phyloP scores from a whole-genome alignment of 495 filamentous ascomycete species.

The Apodospora peruviana region DNA sequence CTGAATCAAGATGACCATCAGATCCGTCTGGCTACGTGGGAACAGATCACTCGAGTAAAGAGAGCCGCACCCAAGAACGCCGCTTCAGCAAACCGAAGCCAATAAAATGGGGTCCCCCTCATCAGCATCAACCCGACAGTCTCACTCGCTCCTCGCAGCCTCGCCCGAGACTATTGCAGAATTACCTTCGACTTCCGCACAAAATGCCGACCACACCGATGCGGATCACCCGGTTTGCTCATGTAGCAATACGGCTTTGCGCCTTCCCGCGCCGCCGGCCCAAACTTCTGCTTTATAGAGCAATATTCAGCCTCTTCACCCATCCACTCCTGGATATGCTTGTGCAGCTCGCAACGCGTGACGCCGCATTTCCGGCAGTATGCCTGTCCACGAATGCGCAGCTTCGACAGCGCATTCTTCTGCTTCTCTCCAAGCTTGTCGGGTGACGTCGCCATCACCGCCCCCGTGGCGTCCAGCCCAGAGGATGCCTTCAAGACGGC shows the following conservation, averaged over 20 bases:
- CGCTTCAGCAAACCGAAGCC: too few species aligned
- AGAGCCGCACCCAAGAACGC: too few species aligned
- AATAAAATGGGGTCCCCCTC: too few species aligned
- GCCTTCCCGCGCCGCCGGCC: conserved; percentile 28
- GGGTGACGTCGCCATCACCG: conserved; percentile 9
- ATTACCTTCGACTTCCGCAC: conserved; percentile 20
- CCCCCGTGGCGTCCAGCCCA: neutral
- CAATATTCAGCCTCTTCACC: conserved; percentile 45
- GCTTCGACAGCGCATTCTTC: conserved; percentile 29
- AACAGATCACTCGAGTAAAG: too few species aligned
- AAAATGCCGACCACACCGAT: conserved; percentile 44
- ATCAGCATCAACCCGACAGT: too few species aligned
- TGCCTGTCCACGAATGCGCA: conserved; percentile 39
- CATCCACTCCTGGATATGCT: conserved; percentile 50
- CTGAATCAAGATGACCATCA: too few species aligned
- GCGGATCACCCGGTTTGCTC: conserved; percentile 41
- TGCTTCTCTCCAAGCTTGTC: conserved; percentile 14
- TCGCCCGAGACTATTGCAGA: conserved; percentile 15
- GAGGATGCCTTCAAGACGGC: conserved; percentile 19
- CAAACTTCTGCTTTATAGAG: conserved; percentile 45
- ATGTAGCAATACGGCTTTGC: conserved; percentile 41
- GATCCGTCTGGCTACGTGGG: too few species aligned
- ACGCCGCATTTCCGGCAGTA: conserved; percentile 49
- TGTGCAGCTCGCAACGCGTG: conserved; percentile 48
- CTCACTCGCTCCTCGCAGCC: too few species aligned